Evolutionary conservation across 2,329 filamentous ascomycete species (phyloP).

Genomic region (Xylogone sp.): DNA sequence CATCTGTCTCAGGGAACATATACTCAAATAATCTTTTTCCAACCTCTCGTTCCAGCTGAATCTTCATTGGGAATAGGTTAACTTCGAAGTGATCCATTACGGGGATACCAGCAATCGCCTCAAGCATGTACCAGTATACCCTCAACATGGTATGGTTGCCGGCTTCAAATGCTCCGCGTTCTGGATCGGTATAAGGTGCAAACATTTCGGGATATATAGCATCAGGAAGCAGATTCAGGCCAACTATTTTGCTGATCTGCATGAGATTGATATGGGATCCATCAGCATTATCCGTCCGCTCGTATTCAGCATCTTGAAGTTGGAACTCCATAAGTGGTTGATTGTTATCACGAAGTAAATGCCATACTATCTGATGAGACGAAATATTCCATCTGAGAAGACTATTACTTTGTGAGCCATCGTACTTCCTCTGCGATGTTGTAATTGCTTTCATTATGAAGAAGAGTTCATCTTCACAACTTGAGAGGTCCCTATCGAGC

Average conservation of each 20-base stretch:
- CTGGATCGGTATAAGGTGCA: constrained; percentile 75
- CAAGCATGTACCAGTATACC: constrained; percentile 97
- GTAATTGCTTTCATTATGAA: constrained; percentile 99
- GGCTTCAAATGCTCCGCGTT: constrained; percentile 49
- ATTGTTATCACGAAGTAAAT: constrained; percentile 81
- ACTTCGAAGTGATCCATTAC: constrained; percentile 98
- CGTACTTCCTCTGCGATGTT: constrained; percentile 84
- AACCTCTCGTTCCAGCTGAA: constrained; percentile 89
- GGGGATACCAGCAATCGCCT: constrained; percentile 94
- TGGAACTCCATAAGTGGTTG: constrained; percentile 92
- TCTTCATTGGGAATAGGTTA: constrained; percentile 85
- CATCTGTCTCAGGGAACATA: constrained; percentile 79
- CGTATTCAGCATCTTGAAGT: constrained; percentile 84
- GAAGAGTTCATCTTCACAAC: constrained; percentile 94
- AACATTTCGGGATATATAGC: constrained; percentile 97
- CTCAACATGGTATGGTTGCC: constrained; percentile 78
- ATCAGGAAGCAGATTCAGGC: constrained; percentile 84
- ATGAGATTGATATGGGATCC: constrained; percentile 93
- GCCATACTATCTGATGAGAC: constrained; percentile 96
- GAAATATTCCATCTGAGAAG: constrained; percentile 89
- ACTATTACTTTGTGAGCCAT: constrained; percentile 71
- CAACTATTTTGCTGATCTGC: constrained; percentile 81
- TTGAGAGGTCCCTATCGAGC: constrained; percentile 84
- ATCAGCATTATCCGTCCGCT: constrained; percentile 94
- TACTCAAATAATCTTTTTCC: constrained; percentile 95